Base-by-base conservation (phyloP, 371 early-diverging fungal species). In the Circinella umbellata region DNA sequence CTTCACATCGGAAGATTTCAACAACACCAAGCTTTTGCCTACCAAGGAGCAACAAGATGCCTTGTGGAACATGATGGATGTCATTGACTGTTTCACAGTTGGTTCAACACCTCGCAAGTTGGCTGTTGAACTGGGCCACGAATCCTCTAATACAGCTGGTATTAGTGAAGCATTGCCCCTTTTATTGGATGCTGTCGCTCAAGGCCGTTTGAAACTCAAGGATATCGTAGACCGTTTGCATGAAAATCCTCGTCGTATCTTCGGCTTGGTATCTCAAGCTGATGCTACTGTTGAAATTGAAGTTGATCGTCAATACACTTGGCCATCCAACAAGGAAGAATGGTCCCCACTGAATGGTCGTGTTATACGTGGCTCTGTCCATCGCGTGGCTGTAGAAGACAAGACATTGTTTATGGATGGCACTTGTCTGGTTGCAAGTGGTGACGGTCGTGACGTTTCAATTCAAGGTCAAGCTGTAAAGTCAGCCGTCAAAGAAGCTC, bases 271-370 rank as follows among this genome's bases (percentile, higher is more conserved):
- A 27, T 86, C 90, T 66, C 96, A 96, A 79, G 82, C 90, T 17
- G 96, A 96, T 69, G 95, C 97, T 11, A 93, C 90, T 62, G 83
- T 98, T 39, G 98, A 98, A 82, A 86, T 95, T 63, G 92, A 92
- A 72, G 80, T 91, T 38, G 93, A 90, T 57, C 88, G 92, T 39
- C 69, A 78, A 18, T 71, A 75, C 18, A 57, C 68, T 55, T 84
- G 80, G 76, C 77, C 70, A 67, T 82, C 70, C 66, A 77, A 64
- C 46, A 74, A 74, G 35, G 68, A 27, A 27, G 27, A 60, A 54
- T 82, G 73, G 86, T 83, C 73, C 49, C 89, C 80, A 61, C 78
- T 84, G 74, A 82, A 77, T 61, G 85, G 81, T 63, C 81, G 69
- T 72, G 74, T 74, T 55, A 76, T 89, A 63, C 61, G 72, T 75